phyloP scores from a whole-genome alignment of 495 filamentous ascomycete genomes.

The Aspergillus carlsbadensis region DNA sequence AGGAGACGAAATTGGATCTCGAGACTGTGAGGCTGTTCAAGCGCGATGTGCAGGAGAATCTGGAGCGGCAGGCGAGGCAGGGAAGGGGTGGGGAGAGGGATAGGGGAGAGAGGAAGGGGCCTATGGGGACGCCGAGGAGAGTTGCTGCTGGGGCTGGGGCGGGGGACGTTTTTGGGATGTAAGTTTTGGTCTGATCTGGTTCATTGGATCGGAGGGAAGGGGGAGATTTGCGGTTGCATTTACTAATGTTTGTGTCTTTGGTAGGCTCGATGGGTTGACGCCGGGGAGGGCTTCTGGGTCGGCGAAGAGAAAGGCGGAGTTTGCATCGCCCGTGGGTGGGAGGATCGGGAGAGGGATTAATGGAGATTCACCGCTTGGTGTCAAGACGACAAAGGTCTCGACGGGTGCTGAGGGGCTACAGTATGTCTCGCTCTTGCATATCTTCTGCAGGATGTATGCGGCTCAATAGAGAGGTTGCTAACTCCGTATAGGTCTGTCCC shows the following conservation, averaged over 20 bases:
- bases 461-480: background rate
- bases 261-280: constrained; percentile 74
- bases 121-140: constrained; percentile 62
- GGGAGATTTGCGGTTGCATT: background rate
- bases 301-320: constrained; percentile 62
- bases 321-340: constrained; percentile 54
- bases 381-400: constrained; percentile 23
- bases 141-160: constrained; percentile 43
- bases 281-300: constrained; percentile 54
- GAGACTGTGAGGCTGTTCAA: constrained; percentile 74
- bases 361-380: constrained; percentile 30
- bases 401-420: constrained; percentile 24
- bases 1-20: constrained; percentile 68
- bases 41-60: constrained; percentile 76
- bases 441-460: constrained; percentile 16
- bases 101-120: constrained; percentile 58
- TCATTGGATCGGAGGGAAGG: background rate
- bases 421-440: constrained; percentile 22
- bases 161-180: constrained; percentile 84
- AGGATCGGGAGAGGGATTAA: constrained; percentile 49
- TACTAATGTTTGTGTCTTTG: constrained; percentile 1
- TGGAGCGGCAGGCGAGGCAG: constrained; percentile 67
- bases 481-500: constrained; percentile 44
- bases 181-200: constrained; percentile 24
- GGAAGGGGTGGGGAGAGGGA: constrained; percentile 54